Conservation (phyloP, 2,329 filamentous ascomycete genomes). For the Penicillium janthinellum region DNA sequence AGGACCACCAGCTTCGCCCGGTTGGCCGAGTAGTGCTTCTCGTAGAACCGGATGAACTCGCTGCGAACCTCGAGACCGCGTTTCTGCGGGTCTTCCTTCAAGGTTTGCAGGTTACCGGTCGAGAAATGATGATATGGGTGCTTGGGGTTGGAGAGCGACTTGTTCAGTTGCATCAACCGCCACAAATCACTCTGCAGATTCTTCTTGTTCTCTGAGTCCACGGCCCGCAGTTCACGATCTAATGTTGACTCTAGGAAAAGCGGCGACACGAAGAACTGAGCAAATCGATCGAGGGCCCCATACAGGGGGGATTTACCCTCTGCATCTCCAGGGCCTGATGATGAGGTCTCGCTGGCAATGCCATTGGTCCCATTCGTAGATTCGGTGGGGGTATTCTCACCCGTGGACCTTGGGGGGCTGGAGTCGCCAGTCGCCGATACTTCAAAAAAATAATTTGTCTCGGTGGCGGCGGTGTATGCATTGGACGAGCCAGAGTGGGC, state of each 20-base stretch:
- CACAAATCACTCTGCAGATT: slow-evolving; percentile 89
- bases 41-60: slow-evolving; percentile 91
- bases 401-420: slow-evolving; percentile 31
- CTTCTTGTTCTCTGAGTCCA: slow-evolving; percentile 97
- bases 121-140: slow-evolving; percentile 92
- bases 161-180: slow-evolving; percentile 84
- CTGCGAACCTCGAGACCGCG: slow-evolving; percentile 81
- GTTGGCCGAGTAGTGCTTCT: slow-evolving; percentile 88
- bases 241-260: slow-evolving; percentile 82
- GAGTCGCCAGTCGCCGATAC: slow-evolving; percentile 73
- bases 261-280: slow-evolving; percentile 89
- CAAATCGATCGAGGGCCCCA: slow-evolving; percentile 85
- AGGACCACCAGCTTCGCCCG: slow-evolving; percentile 89
- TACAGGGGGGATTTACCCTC: slow-evolving; percentile 62
- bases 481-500: slow-evolving; percentile 90
- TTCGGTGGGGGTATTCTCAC: slow-evolving; percentile 31
- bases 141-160: slow-evolving; percentile 80
- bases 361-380: slow-evolving; percentile 30
- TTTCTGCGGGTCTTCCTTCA: slow-evolving; percentile 79
- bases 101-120: slow-evolving; percentile 81
- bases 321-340: slow-evolving; percentile 25
- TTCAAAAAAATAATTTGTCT: slow-evolving; percentile 98
- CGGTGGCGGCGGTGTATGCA: slow-evolving; percentile 88
- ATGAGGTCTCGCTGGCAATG: slow-evolving; percentile 12
- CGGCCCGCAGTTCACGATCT: slow-evolving; percentile 82